Percentiles rank a stretch among this genome's conserved stretches.
Conservation (phyloP, 257 asterid species). For the Scutellaria baicalensis region DNA sequence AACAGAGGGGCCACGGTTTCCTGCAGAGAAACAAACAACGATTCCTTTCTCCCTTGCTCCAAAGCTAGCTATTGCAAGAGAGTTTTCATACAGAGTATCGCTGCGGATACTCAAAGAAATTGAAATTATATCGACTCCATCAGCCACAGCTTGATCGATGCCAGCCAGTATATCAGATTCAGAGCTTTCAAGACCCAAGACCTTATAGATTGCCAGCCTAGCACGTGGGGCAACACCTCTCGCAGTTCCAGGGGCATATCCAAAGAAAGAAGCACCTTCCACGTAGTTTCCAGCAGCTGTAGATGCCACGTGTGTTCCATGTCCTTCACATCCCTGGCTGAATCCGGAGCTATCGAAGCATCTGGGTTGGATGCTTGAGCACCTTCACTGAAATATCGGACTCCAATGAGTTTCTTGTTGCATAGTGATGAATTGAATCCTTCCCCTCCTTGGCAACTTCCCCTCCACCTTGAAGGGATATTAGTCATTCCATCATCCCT, state of each 20-base stretch:
- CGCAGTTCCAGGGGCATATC: slow-evolving; percentile 16
- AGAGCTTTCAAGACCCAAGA: not conserved
- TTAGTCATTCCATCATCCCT: slow-evolving; percentile 23
- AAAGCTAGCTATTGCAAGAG: slow-evolving; percentile 25
- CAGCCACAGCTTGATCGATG: slow-evolving; percentile 35
- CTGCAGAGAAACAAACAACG: slow-evolving; percentile 22
- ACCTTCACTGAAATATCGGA: slow-evolving; percentile 19
- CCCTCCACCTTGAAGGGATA: slow-evolving; percentile 29
- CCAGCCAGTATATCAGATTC: slow-evolving; percentile 23
- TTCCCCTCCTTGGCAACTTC: slow-evolving; percentile 22
- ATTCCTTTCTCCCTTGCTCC: slow-evolving; percentile 33
- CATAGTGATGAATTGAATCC: slow-evolving; percentile 26
- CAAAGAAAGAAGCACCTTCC: slow-evolving; percentile 10
- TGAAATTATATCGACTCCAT: slow-evolving; percentile 29
- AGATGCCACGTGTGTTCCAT: slow-evolving; percentile 14
- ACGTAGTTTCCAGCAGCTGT: slow-evolving; percentile 14
- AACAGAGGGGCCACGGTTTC: slow-evolving; percentile 21
- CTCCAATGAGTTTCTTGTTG: slow-evolving; percentile 32
- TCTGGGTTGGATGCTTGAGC: slow-evolving; percentile 4
- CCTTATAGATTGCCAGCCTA: slow-evolving; percentile 14
- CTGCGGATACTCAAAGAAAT: not conserved
- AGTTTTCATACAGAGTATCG: slow-evolving; percentile 4
- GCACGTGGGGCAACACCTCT: slow-evolving; percentile 37
- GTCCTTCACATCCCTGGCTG: slow-evolving; percentile 25
- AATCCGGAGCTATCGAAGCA: not conserved